These are phyloP conservation scores for Amylostereum chailletii DNA, from an alignment of 1,284 basidiomycete genomes.

Conservation along the genomic window DNA sequence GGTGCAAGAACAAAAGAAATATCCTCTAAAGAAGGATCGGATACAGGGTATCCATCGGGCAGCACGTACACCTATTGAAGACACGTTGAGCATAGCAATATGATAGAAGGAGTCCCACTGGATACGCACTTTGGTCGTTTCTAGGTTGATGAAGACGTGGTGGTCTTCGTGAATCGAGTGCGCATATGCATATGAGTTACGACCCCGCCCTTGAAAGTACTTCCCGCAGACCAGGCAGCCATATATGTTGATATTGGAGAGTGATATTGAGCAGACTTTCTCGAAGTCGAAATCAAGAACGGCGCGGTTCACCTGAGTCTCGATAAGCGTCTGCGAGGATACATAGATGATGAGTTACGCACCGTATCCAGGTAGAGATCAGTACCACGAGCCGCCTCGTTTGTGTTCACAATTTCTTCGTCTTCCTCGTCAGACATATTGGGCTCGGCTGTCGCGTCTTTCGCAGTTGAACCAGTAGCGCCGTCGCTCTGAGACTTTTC, in stretches of 20 bases:
- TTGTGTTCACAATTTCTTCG: slow-evolving; percentile 23
- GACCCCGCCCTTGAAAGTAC: slow-evolving; percentile 96
- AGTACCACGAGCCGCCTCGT: slow-evolving; percentile 49
- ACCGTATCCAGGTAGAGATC: slow-evolving; percentile 97
- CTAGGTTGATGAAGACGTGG: slow-evolving; percentile 95
- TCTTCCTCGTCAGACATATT: slow-evolving; percentile 40
- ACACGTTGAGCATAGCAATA: not conserved
- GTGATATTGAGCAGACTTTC: slow-evolving; percentile 93
- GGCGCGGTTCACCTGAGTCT: slow-evolving; percentile 66
- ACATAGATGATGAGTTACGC: slow-evolving; percentile 19
- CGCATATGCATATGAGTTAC: slow-evolving; percentile 89
- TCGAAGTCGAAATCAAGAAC: slow-evolving; percentile 98
- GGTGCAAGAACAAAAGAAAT: slow-evolving; percentile 89
- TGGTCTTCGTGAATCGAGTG: slow-evolving; percentile 98
- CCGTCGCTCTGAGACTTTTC: slow-evolving; percentile 1
- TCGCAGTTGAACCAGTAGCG: not conserved
- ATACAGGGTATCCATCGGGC: slow-evolving; percentile 95
- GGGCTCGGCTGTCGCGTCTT: slow-evolving; percentile 13
- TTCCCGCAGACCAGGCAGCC: slow-evolving; percentile 97
- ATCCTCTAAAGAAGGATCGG: slow-evolving; percentile 92
- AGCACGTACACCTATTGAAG: slow-evolving; percentile 81
- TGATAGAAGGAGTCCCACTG: not conserved
- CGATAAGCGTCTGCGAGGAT: no score
- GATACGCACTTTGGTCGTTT: slow-evolving; percentile 73
- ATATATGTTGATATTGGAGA: slow-evolving; percentile 96